These are phyloP conservation scores for Zarea fungicola DNA, from an alignment of 2,329 filamentous ascomycete species.

Conservation along the genomic window DNA sequence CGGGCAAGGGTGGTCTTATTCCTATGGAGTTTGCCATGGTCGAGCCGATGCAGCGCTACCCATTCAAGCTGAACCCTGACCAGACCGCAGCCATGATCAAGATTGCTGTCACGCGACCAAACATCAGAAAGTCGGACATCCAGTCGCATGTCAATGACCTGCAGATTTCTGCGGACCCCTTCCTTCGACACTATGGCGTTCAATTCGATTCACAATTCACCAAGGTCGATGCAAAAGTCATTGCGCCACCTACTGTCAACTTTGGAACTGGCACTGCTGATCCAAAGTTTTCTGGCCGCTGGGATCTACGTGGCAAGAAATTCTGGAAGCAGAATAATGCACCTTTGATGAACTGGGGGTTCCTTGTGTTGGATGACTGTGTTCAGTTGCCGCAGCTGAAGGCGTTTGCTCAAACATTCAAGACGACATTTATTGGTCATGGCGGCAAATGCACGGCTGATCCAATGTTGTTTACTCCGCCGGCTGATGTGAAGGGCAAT, in stretches of 20 bases:
- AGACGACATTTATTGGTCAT: conserved; percentile 41
- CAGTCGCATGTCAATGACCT: conserved; percentile 51
- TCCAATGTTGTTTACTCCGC: conserved; percentile 30
- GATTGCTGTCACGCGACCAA: conserved; percentile 77
- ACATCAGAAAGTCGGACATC: conserved; percentile 63
- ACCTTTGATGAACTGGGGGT: conserved; percentile 67
- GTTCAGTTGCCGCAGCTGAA: conserved; percentile 33
- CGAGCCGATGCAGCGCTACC: conserved; percentile 53
- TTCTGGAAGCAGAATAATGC: conserved; percentile 62
- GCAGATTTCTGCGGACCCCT: conserved; percentile 61
- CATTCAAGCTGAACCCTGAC: conserved; percentile 53
- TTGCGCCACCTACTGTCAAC: conserved; percentile 65
- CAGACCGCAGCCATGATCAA: conserved; percentile 88
- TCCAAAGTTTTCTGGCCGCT: conserved; percentile 67
- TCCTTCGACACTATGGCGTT: conserved; percentile 69
- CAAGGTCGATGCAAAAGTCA: conserved; percentile 62
- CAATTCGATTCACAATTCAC: conserved; percentile 61
- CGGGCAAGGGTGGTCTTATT: conserved; percentile 48
- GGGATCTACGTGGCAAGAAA: conserved; percentile 77
- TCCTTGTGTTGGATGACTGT: conserved; percentile 60
- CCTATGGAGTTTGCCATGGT: conserved; percentile 58
- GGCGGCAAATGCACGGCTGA: conserved; percentile 39
- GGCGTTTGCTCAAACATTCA: conserved; percentile 38
- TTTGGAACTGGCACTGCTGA: conserved; percentile 56
- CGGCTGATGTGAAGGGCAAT: conserved; percentile 31